Base-by-base conservation (phyloP, 2,329 filamentous ascomycete species). In the Colletotrichum acutatum region DNA sequence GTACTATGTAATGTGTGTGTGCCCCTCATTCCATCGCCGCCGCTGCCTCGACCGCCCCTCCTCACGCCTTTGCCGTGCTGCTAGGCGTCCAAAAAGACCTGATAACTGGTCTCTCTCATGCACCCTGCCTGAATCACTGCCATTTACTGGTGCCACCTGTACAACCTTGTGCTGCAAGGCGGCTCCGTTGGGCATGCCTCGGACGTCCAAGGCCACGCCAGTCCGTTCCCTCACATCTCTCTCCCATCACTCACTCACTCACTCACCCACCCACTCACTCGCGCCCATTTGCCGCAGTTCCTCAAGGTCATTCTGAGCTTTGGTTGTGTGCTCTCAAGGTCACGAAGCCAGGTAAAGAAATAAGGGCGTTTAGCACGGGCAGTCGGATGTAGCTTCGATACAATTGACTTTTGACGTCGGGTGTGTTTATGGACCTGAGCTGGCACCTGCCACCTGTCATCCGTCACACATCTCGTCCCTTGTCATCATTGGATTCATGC, bases 101-200 rank as follows among this genome's bases (percentile, higher is more conserved):
- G 66, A 69, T 59, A 37, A 66, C 57, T 56, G 62, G 70, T 61
- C 49, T 57, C 34, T 65, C 64, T 63, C 46, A 63, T 75, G 73
- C 74, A 75, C 70, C 74, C 59, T 60, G 60, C 61, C 64, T 61
- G 58, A 32, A 46, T 56, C 65, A 54, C 28, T 30, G 59, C 34
- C 73, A 16, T 67, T 54, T 30, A 76, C 67, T 76, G 74, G 74
- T 75, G 74, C 74, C 74, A 76, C 74, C 73, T 75, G 66, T 75
- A 56, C 71, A 65, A 30, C 57, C 37, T 59, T 68, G 60, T 74
- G 64, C 72, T 73, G 72, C 72, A 63, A 73, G 72, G 72, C 68
- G 63, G 65, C 69, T 73, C 57, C 64, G 59, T 74, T 63, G 70
- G 72, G 71, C 72, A 64, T 60, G 58, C 64, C 58, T 59, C 61